Evolutionary conservation across 2,329 filamentous ascomycete species (phyloP).

Genomic region (Aspergillus aculeatus): DNA sequence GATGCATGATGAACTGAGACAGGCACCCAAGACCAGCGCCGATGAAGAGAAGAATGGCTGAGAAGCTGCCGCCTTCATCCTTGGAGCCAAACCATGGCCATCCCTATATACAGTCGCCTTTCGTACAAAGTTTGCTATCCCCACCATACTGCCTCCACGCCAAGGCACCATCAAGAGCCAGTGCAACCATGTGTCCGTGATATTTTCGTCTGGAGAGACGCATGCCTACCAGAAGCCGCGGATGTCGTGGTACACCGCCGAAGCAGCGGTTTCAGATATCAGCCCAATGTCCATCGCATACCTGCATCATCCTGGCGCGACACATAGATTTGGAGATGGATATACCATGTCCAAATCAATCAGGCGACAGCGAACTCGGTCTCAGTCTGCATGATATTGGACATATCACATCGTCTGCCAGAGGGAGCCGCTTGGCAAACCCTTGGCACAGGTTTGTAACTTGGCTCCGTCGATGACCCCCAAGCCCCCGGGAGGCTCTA

Average conservation of each 20-base stretch:
- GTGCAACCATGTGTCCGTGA: background rate
- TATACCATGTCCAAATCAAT: slow-evolving; percentile 1
- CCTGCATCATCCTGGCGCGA: background rate
- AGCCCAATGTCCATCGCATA: slow-evolving; percentile 1
- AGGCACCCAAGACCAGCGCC: background rate
- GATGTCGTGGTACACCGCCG: slow-evolving; percentile 14
- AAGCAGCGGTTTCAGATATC: slow-evolving; percentile 10
- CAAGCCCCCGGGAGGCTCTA: slow-evolving; percentile 3
- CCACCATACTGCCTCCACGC: slow-evolving; percentile 2
- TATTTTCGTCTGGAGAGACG: background rate
- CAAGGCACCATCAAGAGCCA: slow-evolving; percentile 4
- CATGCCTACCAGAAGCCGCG: slow-evolving; percentile 7
- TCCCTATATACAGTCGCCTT: background rate
- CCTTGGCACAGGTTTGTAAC: slow-evolving; percentile 8
- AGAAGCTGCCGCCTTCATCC: slow-evolving; percentile 2
- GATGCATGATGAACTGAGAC: slow-evolving; percentile 12
- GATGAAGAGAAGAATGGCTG: background rate
- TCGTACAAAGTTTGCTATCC: background rate
- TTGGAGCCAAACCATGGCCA: background rate
- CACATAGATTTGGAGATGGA: background rate
- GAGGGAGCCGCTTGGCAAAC: slow-evolving; percentile 10
- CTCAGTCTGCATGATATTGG: slow-evolving; percentile 7
- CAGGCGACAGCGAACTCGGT: slow-evolving; percentile 6
- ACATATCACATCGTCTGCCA: slow-evolving; percentile 14
- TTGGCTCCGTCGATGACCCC: slow-evolving; percentile 7